Evolutionary conservation across 176 grass and related monocot genomes (phyloP).

Genomic region (Cymbopogon citratus): DNA sequence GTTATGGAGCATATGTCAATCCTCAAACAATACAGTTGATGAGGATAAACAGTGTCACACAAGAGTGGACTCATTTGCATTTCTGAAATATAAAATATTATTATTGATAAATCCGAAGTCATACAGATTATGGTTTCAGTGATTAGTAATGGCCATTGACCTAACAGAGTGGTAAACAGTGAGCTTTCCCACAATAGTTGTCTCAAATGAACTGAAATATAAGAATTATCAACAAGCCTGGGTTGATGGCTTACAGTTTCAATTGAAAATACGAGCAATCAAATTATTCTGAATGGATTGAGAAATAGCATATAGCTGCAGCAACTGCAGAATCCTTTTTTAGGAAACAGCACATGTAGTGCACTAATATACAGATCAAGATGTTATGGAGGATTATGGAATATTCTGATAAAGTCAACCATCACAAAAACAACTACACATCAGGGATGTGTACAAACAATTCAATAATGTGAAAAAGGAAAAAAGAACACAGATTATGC

Average conservation of each 20-base stretch:
- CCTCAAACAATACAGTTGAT: background rate
- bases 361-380: background rate
- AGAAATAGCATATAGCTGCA: background rate
- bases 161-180: background rate
- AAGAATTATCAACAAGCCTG: background rate
- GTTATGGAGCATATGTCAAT: background rate
- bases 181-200: background rate
- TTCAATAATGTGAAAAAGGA: background rate
- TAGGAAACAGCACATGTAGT: background rate
- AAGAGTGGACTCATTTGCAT: background rate
- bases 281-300: background rate
- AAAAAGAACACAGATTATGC: background rate
- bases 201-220: background rate
- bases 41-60: background rate
- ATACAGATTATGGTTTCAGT: background rate
- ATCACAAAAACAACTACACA: background rate
- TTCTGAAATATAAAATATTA: background rate
- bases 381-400: background rate
- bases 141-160: background rate
- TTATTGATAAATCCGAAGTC: background rate
- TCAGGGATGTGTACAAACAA: background rate
- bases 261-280: background rate
- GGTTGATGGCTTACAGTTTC: background rate
- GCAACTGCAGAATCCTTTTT: background rate
- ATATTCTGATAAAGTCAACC: background rate